These are phyloP conservation scores for Exophiala xenobiotica DNA, from an alignment of 2,329 filamentous ascomycete genomes.

Conservation along the genomic window DNA sequence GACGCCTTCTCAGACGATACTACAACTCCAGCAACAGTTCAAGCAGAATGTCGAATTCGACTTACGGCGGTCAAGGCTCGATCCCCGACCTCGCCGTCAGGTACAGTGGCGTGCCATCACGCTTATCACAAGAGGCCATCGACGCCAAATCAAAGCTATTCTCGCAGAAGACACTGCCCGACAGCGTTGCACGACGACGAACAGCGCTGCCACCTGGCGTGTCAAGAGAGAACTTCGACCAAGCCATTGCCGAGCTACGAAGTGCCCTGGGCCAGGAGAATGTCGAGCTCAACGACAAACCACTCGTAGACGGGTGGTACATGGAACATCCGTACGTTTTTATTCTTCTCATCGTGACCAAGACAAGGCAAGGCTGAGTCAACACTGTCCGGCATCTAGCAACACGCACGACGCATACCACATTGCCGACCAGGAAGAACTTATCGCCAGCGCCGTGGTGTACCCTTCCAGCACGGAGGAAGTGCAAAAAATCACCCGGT, in stretches of 20 bases:
- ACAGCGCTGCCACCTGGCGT: conserved; percentile 26
- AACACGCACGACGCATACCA: conserved; percentile 48
- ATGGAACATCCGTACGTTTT: conserved; percentile 39
- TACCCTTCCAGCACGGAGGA: conserved; percentile 39
- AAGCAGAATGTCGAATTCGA: conserved; percentile 14
- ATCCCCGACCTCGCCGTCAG: conserved; percentile 17
- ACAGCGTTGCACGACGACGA: conserved; percentile 16
- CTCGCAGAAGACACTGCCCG: conserved; percentile 27
- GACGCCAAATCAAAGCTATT: conserved; percentile 25
- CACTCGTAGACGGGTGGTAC: conserved; percentile 37
- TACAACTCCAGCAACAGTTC: too few relatives aligned
- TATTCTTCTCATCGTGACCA: background rate
- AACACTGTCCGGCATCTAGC: too few relatives aligned
- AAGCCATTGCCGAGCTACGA: conserved; percentile 26
- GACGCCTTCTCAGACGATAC: too few relatives aligned
- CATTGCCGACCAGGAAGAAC: conserved; percentile 44
- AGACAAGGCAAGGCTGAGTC: background rate
- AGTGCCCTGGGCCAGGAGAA: conserved; percentile 19
- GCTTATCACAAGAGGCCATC: conserved; percentile 23
- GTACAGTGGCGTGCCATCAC: conserved; percentile 22
- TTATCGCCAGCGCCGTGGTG: conserved; percentile 45
- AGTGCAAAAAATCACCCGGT: conserved; percentile 35
- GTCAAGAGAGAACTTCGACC: conserved; percentile 19
- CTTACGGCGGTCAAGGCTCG: conserved; percentile 5
- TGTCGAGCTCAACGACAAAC: conserved; percentile 29